A percentile compares a stretch with the other conserved stretches of the same genome.
phyloP scores from a whole-genome alignment of 305 asterid species.

The Fraxinus sp. region DNA sequence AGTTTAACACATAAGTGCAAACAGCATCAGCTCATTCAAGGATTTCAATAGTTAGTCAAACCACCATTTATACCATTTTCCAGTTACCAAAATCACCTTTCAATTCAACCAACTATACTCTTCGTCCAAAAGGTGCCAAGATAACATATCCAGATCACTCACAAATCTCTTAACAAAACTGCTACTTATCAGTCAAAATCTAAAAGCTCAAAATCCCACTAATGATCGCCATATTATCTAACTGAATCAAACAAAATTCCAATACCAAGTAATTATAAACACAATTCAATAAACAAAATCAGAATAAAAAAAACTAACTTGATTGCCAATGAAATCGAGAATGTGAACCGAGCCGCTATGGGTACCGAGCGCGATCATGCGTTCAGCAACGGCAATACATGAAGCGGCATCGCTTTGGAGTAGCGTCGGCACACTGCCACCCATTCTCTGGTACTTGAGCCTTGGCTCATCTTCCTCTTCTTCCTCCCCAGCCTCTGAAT shows the following conservation, averaged over 20 bases:
- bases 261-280: not conserved
- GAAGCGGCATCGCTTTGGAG: slow-evolving; percentile 85
- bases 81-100: not conserved
- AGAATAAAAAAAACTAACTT: slow-evolving; percentile 37
- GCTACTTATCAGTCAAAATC: not conserved
- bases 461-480: slow-evolving; percentile 86
- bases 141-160: not conserved
- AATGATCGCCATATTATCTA: not conserved
- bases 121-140: not conserved
- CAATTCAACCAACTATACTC: not conserved
- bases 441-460: slow-evolving; percentile 96
- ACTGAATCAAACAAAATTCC: not conserved
- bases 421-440: slow-evolving; percentile 85
- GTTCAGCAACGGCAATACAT: slow-evolving; percentile 81
- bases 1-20: not conserved
- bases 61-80: not conserved
- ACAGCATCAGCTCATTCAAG: not conserved
- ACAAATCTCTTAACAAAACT: not conserved
- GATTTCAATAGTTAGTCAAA: not conserved
- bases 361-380: slow-evolving; percentile 97
- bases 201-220: not conserved
- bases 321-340: slow-evolving; percentile 94
- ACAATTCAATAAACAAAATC: not conserved
- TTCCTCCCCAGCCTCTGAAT: slow-evolving; percentile 51
- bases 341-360: slow-evolving; percentile 79